Evolutionary conservation across 2,329 filamentous ascomycete genomes (phyloP), one percentile per base, ranked within the genome.

Genomic region (Magnaporthales sp.): DNA sequence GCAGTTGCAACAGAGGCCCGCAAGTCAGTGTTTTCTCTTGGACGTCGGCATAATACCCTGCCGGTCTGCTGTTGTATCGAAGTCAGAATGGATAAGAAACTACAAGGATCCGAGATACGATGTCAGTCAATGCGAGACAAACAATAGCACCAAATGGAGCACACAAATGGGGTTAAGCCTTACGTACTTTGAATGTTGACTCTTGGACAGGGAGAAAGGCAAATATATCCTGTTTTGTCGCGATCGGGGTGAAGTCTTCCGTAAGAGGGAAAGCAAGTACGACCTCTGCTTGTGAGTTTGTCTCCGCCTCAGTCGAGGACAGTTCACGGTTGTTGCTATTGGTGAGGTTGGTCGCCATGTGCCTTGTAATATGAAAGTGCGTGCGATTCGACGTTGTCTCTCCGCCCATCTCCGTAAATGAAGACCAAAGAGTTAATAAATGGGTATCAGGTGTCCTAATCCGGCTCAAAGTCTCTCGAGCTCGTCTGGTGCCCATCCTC

Each of bases 71-170:
- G 78, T 71, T 0, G 79, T 83, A 54, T 80, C 79, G 66, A 84
- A 84, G 68, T 84, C 81, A 6, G 79, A 75, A 10, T 84, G 81
- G 15, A 85, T 80, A 1, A 84, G 70, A 60, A 84, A 84, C 73
- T 79, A 22, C 5, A 30, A 19, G 10, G 60, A 10, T 29, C 3
- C n/a, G n/a, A n/a, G n/a, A n/a, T n/a, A n/a, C n/a, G n/a, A n/a
- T 64, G 31, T 32, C 1, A 38, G 70, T 29, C 13, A 30, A 29
- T 19, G 19, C 32, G 61, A 27, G 22, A 29, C 30, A 9, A 31
- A 31, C 30, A 31, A 9, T 5, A 31, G 30, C 9, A 31, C 30
- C 4, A 31, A 31, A 31, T 4, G 30, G 30, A 9, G 30, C 4
- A 31, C 4, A 31, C 4, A 9, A 31, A 31, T 31, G 30, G 30